Evolutionary conservation across 768 basidiomycete species (phyloP), one percentile per base, ranked within the genome.

Genomic region (Auriscalpium microsporum): DNA sequence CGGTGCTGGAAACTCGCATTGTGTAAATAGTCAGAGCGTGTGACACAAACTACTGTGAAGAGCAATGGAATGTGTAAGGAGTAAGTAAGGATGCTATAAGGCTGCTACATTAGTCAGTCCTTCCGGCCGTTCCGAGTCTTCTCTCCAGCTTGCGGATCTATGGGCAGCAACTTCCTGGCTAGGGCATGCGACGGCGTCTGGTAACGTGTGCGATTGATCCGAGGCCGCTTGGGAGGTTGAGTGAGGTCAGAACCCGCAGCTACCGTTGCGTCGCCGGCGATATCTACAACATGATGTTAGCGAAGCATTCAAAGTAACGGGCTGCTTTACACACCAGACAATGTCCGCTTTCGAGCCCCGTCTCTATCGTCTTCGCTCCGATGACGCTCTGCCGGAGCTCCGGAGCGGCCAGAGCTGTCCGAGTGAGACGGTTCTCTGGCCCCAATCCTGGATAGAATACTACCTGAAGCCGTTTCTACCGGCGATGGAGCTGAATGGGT

Each of bases 211-310:
- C 81, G 79, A 64, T 72, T 79, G 50, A 85, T 75, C 54, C 78
- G 78, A 21, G 78, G 79, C 44, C 86, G 79, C 64, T 88, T 88
- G 17, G 77, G 74, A 42, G 80, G 73, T 63, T 73, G 73, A 52
- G 64, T 66, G 23, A 62, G 63, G 8, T 67, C 54, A 45, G 82
- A 80, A 21, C 68, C 68, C 44, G 68, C 68, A 4, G 69, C 63
- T 14, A 65, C 67, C 38, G 70, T 62, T 47, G 58, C 45, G 2
- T 70, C 64, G 56, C 64, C 57, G 75, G 65, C 71, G 37, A 71
- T 61, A 47, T 81, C 84, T 64, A 80, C 80, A 46, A 87, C 84
- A 33, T 86, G 86, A 64, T 86, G 86, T 86, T 58, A 37, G 23
- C 36, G 21, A 13, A 10, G 42, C 28, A 1, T 7, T 11, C 34